Evolutionary conservation across 176 grass and related monocot species (phyloP).

Genomic region (Calamus simplicifolius): DNA sequence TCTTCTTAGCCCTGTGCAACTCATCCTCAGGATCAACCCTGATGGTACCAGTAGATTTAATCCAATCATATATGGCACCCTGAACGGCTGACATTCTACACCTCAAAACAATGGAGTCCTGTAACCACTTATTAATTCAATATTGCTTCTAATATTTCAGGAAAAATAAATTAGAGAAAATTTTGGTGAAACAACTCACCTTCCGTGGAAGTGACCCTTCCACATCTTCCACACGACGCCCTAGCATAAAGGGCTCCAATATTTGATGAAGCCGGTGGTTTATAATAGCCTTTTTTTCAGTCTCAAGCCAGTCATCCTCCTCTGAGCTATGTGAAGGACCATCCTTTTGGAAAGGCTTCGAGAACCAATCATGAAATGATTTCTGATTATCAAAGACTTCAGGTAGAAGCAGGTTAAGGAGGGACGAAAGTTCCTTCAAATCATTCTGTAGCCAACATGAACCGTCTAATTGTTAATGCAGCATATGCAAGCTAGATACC

Average conservation of each 20-base stretch:
- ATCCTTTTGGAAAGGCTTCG: slow-evolving; percentile 85
- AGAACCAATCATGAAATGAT: slow-evolving; percentile 99
- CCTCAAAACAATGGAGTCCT: slow-evolving; percentile 89
- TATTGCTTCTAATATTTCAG: background rate
- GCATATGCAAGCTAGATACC: too few relatives aligned
- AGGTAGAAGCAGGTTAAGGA: slow-evolving; percentile 87
- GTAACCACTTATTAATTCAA: slow-evolving; percentile 24
- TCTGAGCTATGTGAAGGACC: slow-evolving; percentile 56
- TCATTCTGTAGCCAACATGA: slow-evolving; percentile 52
- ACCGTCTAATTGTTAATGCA: too few relatives aligned
- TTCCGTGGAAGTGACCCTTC: slow-evolving; percentile 97
- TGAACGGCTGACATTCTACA: slow-evolving; percentile 98
- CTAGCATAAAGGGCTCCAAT: slow-evolving; percentile 97
- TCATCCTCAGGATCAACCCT: slow-evolving; percentile 99
- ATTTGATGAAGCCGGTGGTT: slow-evolving; percentile 97
- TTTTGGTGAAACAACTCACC: slow-evolving; percentile 26
- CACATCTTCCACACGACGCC: slow-evolving; percentile 93
- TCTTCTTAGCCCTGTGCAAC: slow-evolving; percentile 51
- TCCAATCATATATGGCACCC: slow-evolving; percentile 95
- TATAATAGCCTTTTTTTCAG: slow-evolving; percentile 96
- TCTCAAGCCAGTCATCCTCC: slow-evolving; percentile 97
- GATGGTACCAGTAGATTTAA: slow-evolving; percentile 98
- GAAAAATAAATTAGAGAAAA: too few relatives aligned
- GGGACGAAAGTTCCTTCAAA: slow-evolving; percentile 98
- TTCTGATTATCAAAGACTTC: slow-evolving; percentile 98